Base-by-base conservation (phyloP, 2,329 filamentous ascomycete species). In the Passalora sequoiae region DNA sequence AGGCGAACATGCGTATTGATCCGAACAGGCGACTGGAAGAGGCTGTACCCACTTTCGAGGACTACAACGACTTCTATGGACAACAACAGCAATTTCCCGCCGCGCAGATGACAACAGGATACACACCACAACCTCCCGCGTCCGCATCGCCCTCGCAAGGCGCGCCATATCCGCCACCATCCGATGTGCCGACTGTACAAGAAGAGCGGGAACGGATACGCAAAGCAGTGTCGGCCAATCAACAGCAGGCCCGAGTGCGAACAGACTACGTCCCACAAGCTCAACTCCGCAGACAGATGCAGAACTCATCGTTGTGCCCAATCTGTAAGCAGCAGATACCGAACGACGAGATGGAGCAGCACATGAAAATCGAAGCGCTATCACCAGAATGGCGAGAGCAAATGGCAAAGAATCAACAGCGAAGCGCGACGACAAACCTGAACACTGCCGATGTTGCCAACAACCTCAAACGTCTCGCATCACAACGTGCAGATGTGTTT, bases 321-420 rank as follows among this genome's bases (percentile, higher is more conserved):
- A 95, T 95, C 67, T 97, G 92, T 74, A 84, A 86, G 57, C 87
- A 94, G 69, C 81, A 86, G 55, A 89, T 96, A 47, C 87, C 89
- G 6, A 80, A 86, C 58, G 80, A 84, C 57, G 91, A 97, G 68
- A 77, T 96, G 54, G 86, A 92, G 47, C 83, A 91, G 52, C 91
- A 97, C 62, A 91, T 97, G 80, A 81, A 86, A 66, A 95, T 97
- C 62, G 91, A 97, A 68, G 76, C 96, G 35, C 77, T 96, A 46
- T 91, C 97, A 63, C 91, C 91, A 1, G 80, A 85, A 46, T 97
- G 91, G 89, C 94, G 94, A 64, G 89, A 96, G 63, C 89, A 97
- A 64, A 88, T 89, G 56, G 85, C 86, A 45, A 94, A 94, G 64
- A 81, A 86, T 12, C 88, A 95, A 33, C 81, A 85, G 9, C 83